Evolutionary conservation across 495 filamentous ascomycete genomes (phyloP), one percentile per base, ranked within the genome.

Genomic region (Penicillium fimorum): DNA sequence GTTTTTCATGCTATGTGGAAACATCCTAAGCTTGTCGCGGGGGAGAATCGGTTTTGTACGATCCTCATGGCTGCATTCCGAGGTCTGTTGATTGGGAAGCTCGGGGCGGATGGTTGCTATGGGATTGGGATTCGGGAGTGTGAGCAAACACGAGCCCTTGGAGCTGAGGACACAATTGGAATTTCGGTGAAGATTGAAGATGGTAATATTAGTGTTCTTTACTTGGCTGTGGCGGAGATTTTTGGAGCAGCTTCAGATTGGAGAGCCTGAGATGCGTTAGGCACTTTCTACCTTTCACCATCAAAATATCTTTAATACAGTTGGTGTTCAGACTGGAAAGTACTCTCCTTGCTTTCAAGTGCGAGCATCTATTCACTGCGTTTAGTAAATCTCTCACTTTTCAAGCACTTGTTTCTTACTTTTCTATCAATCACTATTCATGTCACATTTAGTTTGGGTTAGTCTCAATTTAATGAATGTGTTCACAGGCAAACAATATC

Each of bases 161-260:
- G 75, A 5, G 66, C 60, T 0, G 32, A 63, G 8, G 69, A 70
- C 10, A 63, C 57, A 2, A 56, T 75, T 45, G 75, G 72, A 0
- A 69, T 76, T 50, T 65, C 75, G 0, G 66, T 77, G 27, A 76
- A 77, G 48, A 65, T 76, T 29, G 73, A 76, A 47, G 75, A 76
- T 58, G 70, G 75, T 0, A 74, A 69, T 56, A 60, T 68, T 12
- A 49, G n/a, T 3, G 61, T 68, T 20, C 63, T 74, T 20, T 72
- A 74, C 44, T 58, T 70, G 5, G 72, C 69, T 1, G 68, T 74
- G 11, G 45, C 54, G 18, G 75, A 76, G 60, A 66, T 77, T 38
- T 38, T 61, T 76, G 24, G 68, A 65, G 37, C 71, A 70, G 53
- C 57, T 76, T 25, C 18, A 57, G 3, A 69, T 76, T 35, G 71